phyloP scores from a whole-genome alignment of 805 yeast species.

The Kregervanrija pseudodelftensis region DNA sequence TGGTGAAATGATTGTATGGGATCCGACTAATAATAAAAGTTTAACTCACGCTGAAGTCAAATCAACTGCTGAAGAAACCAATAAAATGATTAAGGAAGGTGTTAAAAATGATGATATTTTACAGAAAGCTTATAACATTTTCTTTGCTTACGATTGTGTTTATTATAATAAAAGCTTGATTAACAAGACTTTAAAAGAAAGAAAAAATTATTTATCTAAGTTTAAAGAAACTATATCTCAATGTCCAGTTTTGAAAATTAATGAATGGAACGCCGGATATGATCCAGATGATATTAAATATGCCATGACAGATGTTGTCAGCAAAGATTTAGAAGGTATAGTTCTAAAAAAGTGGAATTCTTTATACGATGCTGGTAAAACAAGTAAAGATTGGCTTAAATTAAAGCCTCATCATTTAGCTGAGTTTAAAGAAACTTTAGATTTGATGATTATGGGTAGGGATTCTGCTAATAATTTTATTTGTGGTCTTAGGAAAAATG shows the following conservation, averaged over 20 bases:
- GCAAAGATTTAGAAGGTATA: conserved; percentile 70
- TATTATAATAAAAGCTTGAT: conserved; percentile 57
- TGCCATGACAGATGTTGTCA: conserved; percentile 52
- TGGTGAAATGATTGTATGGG: conserved; percentile 93
- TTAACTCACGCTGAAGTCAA: conserved; percentile 79
- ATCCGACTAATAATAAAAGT: conserved; percentile 38
- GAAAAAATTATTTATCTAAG: conserved; percentile 48
- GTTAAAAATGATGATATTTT: conserved; percentile 9
- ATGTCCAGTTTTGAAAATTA: conserved; percentile 41
- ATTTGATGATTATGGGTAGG: conserved; percentile 72
- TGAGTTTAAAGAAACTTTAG: conserved; percentile 82
- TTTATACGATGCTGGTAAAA: conserved; percentile 52
- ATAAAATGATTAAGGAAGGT: conserved; percentile 20
- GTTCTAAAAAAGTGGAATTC: conserved; percentile 61
- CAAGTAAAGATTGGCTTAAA: conserved; percentile 70
- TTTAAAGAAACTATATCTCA: conserved; percentile 33
- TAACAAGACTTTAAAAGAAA: conserved; percentile 40
- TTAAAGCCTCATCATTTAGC: conserved; percentile 86
- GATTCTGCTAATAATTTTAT: conserved; percentile 2
- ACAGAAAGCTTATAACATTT: conserved; percentile 41
- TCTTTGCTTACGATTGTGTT: conserved; percentile 66
- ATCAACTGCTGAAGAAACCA: conserved; percentile 54
- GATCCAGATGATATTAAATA: conserved; percentile 40
- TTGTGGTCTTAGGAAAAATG: conserved; percentile 6
- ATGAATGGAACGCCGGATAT: conserved; percentile 32